Conservation (phyloP, 148 eudicot species). For the Vaccinium corymbosum region DNA sequence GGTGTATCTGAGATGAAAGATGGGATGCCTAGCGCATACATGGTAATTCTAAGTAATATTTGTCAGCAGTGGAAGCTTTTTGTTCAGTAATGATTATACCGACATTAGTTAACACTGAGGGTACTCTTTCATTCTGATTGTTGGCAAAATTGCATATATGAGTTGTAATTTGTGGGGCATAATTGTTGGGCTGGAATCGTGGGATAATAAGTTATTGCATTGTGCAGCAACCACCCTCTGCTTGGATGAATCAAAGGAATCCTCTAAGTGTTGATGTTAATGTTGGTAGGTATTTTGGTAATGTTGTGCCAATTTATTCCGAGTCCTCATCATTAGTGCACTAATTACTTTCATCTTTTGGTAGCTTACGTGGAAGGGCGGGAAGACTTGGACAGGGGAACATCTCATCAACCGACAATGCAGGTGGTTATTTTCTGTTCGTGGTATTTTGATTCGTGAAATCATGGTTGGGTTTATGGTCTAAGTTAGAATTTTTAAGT, state of each 20-base stretch:
- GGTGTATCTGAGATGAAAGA: slow-evolving; percentile 41
- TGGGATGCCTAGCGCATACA: slow-evolving; percentile 80
- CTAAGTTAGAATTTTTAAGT: not conserved
- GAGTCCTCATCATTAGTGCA: not conserved
- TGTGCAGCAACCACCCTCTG: slow-evolving; percentile 75
- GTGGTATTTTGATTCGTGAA: slow-evolving; percentile 1
- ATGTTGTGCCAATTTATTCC: not conserved
- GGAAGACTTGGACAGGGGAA: slow-evolving; percentile 65
- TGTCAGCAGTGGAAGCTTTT: not conserved
- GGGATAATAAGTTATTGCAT: slow-evolving; percentile 19
- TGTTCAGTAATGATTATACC: not conserved
- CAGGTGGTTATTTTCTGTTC: slow-evolving; percentile 53
- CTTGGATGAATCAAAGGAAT: slow-evolving; percentile 85
- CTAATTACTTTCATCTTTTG: slow-evolving; percentile 9
- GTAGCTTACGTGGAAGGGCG: slow-evolving; percentile 86
- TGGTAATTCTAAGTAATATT: slow-evolving; percentile 39
- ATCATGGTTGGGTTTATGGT: not conserved
- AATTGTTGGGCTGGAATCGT: not conserved
- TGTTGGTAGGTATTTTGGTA: slow-evolving; percentile 58
- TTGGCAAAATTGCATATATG: not conserved
- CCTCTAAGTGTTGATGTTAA: slow-evolving; percentile 66
- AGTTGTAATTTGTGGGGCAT: not conserved
- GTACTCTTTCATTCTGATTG: not conserved
- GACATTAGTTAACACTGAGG: not conserved
- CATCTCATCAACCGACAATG: slow-evolving; percentile 52